Conservation (phyloP, 306 rosid species). For the Gleditsia sinensis region DNA sequence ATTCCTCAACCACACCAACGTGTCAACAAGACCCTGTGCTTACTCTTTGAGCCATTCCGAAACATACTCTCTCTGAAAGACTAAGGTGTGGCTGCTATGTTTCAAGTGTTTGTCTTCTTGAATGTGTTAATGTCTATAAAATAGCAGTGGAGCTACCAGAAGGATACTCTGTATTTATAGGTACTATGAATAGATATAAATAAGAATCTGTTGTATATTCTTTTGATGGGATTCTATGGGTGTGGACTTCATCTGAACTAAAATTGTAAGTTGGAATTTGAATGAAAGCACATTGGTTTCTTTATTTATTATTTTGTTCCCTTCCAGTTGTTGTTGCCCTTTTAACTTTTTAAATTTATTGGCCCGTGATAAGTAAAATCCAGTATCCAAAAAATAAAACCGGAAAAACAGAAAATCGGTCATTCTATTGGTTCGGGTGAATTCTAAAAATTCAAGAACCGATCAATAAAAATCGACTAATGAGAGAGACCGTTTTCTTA, state of each 20-base stretch:
- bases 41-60: slow-evolving; percentile 7
- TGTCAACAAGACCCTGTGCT: slow-evolving; percentile 23
- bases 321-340: background rate
- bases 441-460: too few species aligned
- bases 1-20: slow-evolving; percentile 40
- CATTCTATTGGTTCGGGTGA: too few species aligned
- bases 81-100: slow-evolving; percentile 24
- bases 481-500: too few species aligned
- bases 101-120: slow-evolving; percentile 8
- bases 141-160: slow-evolving; percentile 5
- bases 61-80: slow-evolving; percentile 5
- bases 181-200: background rate
- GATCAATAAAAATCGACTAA: too few species aligned
- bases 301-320: background rate
- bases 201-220: background rate
- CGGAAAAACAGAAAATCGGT: too few species aligned
- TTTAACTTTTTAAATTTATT: background rate
- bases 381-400: too few species aligned
- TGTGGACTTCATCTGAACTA: background rate
- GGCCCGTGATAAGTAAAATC: too few species aligned
- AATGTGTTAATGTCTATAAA: slow-evolving; percentile 1
- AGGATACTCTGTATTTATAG: slow-evolving; percentile 1
- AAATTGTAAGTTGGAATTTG: background rate
- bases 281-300: background rate
- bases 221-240: background rate